A percentile compares a stretch with the other conserved stretches of the same genome.
Evolutionary conservation across 2,329 filamentous ascomycete species (phyloP).

Genomic region (Didymella pinodella): DNA sequence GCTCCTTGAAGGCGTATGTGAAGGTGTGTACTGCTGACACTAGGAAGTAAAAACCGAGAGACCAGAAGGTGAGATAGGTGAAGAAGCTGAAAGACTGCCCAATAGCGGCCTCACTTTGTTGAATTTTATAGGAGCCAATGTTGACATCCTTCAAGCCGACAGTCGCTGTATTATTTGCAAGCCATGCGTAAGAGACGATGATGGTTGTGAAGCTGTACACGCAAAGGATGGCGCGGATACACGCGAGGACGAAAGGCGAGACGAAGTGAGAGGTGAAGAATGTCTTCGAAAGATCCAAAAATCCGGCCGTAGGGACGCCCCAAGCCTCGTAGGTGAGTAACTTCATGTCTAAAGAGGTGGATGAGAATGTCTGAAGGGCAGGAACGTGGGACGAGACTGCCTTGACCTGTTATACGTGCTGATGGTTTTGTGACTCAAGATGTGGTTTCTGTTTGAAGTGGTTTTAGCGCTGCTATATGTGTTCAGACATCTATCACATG

Average conservation of each 20-base stretch:
- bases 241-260: conserved; percentile 67
- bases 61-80: conserved; percentile 82
- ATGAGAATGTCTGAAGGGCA: not conserved
- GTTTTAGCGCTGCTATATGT: conserved; percentile 8
- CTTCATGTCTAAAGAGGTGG: conserved; percentile 19
- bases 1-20: conserved; percentile 58
- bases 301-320: conserved; percentile 32
- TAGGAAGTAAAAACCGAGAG: conserved; percentile 78
- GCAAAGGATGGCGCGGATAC: conserved; percentile 57
- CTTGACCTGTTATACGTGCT: not conserved
- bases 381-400: not conserved
- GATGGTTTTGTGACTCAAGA: not conserved
- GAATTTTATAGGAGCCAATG: conserved; percentile 62
- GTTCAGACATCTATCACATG: conserved; percentile 3
- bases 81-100: conserved; percentile 76
- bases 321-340: conserved; percentile 31
- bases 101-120: conserved; percentile 64
- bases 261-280: conserved; percentile 84
- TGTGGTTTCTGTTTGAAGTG: not conserved
- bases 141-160: conserved; percentile 37
- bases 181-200: conserved; percentile 71
- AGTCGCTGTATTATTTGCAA: conserved; percentile 39
- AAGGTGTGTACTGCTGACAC: conserved; percentile 72
- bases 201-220: conserved; percentile 74
- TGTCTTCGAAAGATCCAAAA: conserved; percentile 61